A percentile compares a stretch with the other conserved stretches of the same genome.
These are phyloP conservation scores for Isabelozyma heimii DNA, from an alignment of 805 yeast genomes.

Conservation along the genomic window DNA sequence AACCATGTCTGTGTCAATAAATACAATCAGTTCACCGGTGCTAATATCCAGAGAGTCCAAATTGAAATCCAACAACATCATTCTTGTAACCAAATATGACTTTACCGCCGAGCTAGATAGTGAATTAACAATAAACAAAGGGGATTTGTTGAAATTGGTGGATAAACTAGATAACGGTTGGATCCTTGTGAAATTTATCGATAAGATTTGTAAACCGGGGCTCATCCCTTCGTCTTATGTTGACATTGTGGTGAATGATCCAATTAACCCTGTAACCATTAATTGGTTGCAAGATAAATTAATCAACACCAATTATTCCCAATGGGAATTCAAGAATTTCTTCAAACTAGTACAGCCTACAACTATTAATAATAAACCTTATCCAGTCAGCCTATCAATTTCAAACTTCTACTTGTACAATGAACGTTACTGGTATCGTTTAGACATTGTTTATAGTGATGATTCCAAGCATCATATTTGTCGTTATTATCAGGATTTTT, in stretches of 20 bases:
- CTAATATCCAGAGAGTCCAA: conserved; percentile 4
- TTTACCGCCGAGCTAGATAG: conserved; percentile 42
- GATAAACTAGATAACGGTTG: conserved; percentile 52
- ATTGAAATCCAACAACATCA: conserved; percentile 25
- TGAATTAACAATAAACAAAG: conserved; percentile 47
- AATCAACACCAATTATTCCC: conserved; percentile 17
- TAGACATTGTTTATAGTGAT: conserved; percentile 37
- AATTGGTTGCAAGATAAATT: conserved; percentile 29
- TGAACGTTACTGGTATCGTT: conserved; percentile 51
- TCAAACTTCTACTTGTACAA: conserved; percentile 23
- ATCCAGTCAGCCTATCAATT: conserved; percentile 35
- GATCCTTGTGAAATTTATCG: conserved; percentile 55
- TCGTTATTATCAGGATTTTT: conserved; percentile 52
- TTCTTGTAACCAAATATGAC: conserved; percentile 45
- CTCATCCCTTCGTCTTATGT: conserved; percentile 51
- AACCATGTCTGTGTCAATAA: conserved; percentile 2
- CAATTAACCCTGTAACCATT: conserved; percentile 34
- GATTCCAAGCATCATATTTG: conserved; percentile 39
- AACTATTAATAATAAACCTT: conserved; percentile 28
- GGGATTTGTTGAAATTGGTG: conserved; percentile 51
- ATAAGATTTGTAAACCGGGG: conserved; percentile 44
- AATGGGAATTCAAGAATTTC: conserved; percentile 23
- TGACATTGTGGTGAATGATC: conserved; percentile 43
- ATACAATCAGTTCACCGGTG: conserved; percentile 1
- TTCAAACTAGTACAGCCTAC: conserved; percentile 11